Percentiles rank a stretch among this genome's conserved stretches.
phyloP scores from a whole-genome alignment of 2,329 filamentous ascomycete species.

The Ophiostoma sp. region DNA sequence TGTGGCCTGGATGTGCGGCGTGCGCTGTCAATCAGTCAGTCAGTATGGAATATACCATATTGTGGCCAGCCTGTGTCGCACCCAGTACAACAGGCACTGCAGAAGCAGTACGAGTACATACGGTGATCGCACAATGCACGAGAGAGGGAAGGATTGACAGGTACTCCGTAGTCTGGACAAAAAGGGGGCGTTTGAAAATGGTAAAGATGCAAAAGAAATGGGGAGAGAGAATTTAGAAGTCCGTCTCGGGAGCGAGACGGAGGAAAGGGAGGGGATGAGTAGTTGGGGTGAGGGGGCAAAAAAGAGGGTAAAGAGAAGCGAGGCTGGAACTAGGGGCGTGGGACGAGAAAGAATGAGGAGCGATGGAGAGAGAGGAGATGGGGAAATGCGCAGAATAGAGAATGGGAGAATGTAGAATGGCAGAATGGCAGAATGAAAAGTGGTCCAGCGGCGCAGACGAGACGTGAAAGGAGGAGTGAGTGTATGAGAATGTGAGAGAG shows the following conservation, averaged over 20 bases:
- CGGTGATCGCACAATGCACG: not conserved
- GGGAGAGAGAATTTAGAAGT: not conserved
- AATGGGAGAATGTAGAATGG: not conserved
- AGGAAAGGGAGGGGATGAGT: not conserved
- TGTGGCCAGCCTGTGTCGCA: not conserved
- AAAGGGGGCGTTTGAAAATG: not conserved
- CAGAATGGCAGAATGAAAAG: not conserved
- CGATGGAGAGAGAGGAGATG: not conserved
- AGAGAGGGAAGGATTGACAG: not conserved
- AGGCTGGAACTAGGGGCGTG: conserved; percentile 2
- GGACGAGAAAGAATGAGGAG: not conserved
- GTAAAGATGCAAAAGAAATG: not conserved
- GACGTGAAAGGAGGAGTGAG: not conserved
- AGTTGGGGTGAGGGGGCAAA: not conserved
- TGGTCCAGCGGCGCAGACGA: not conserved
- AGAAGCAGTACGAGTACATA: not conserved
- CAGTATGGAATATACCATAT: not conserved
- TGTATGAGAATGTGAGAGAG: not conserved
- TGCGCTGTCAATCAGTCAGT: conserved; percentile 5
- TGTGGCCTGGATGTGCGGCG: not conserved
- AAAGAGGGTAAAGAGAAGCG: not conserved
- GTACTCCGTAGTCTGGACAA: not conserved
- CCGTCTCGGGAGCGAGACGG: conserved; percentile 12
- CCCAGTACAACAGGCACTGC: not conserved
- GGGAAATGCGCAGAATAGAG: not conserved